Conservation (phyloP, 371 early-diverging fungal genomes). For the Apophysomyces elegans region DNA sequence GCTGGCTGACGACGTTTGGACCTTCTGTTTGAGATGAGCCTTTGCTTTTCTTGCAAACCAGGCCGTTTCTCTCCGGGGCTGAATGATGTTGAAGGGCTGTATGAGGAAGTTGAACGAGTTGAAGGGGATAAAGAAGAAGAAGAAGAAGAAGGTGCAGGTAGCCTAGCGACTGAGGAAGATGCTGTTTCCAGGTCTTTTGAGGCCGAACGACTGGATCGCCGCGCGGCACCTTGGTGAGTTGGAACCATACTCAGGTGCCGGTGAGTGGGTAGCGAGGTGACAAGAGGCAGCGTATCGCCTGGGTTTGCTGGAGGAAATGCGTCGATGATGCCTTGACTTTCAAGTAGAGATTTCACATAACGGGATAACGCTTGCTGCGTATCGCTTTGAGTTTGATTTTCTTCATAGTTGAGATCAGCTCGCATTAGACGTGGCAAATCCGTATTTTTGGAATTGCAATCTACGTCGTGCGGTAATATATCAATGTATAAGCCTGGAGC, state of each 20-base stretch:
- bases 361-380: constrained; percentile 29
- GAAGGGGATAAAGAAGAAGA: background rate
- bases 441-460: constrained; percentile 50
- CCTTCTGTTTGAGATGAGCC: background rate
- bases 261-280: constrained; percentile 38
- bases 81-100: background rate
- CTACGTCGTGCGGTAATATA: constrained; percentile 51
- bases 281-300: constrained; percentile 26
- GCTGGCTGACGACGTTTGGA: background rate
- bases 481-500: constrained; percentile 37
- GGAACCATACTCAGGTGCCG: constrained; percentile 48
- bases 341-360: constrained; percentile 34
- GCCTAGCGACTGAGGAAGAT: background rate
- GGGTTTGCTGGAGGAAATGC: constrained; percentile 41
- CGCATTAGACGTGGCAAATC: constrained; percentile 48
- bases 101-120: background rate
- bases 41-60: background rate
- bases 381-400: background rate
- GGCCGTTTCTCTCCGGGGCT: background rate
- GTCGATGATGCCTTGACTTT: constrained; percentile 48
- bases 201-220: constrained; percentile 22
- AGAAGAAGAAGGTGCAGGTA: background rate
- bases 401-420: constrained; percentile 42
- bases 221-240: constrained; percentile 22
- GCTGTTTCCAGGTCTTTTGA: background rate